Evolutionary conservation across 148 eudicot genomes (phyloP).

Genomic region (Vaccinium vitisidaea): DNA sequence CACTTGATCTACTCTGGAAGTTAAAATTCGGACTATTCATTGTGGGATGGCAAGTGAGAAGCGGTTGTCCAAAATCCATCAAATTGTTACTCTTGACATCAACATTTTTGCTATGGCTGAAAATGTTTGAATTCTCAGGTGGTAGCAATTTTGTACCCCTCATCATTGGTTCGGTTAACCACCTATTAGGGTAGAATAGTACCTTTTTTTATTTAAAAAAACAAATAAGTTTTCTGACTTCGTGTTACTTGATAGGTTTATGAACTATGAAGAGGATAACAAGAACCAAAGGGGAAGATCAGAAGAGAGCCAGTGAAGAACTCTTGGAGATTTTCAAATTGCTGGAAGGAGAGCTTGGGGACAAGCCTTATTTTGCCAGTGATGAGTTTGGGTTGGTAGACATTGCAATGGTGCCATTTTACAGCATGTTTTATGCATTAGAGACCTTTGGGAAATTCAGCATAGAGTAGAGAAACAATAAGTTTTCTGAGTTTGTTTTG

Average conservation of each 20-base stretch:
- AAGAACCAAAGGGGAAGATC: slow-evolving; percentile 22
- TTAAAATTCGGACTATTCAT: no score
- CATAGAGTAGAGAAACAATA: slow-evolving; percentile 22
- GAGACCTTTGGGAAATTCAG: slow-evolving; percentile 28
- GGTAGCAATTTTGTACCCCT: no score
- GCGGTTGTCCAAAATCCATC: no score
- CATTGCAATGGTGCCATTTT: slow-evolving; percentile 28
- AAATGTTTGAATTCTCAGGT: no score
- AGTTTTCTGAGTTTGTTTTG: slow-evolving; percentile 17
- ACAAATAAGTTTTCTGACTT: no score
- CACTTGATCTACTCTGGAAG: no score
- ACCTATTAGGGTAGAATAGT: no score
- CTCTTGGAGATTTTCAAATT: slow-evolving; percentile 26
- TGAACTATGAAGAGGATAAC: slow-evolving; percentile 13
- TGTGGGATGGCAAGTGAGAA: no score
- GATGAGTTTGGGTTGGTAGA: slow-evolving; percentile 37
- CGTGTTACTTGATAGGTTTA: neutral
- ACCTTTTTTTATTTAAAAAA: no score
- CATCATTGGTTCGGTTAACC: no score
- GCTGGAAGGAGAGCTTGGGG: slow-evolving; percentile 30
- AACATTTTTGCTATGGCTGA: no score
- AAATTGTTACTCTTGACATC: no score
- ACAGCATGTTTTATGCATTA: slow-evolving; percentile 37
- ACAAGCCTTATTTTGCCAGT: slow-evolving; percentile 33
- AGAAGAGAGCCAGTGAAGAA: slow-evolving; percentile 27